Percentiles rank a stretch among this genome's conserved stretches.
Evolutionary conservation across 2,329 filamentous ascomycete species (phyloP).

Genomic region (Stagonosporopsis chrysanthemi): DNA sequence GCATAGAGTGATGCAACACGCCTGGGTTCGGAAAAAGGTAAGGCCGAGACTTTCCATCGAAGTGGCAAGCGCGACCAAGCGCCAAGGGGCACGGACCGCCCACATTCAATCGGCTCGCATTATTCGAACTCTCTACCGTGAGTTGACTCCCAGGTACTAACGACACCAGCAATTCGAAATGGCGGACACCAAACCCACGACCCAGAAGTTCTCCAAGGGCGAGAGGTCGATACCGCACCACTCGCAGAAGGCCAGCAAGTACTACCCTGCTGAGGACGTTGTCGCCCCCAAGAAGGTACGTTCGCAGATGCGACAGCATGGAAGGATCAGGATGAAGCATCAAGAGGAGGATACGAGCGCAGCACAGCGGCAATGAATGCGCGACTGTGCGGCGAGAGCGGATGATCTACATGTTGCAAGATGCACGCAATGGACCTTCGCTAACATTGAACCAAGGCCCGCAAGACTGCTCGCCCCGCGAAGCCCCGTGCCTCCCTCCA

Average conservation of each 20-base stretch:
- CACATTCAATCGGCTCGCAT: constrained; percentile 2
- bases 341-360: constrained; percentile 26
- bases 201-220: constrained; percentile 98
- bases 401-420: constrained; percentile 7
- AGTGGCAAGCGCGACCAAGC: constrained; percentile 1
- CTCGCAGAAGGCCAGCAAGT: constrained; percentile 96
- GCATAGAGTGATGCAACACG: too few species aligned
- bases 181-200: constrained; percentile 64
- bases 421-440: constrained; percentile 23
- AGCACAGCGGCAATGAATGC: constrained; percentile 9
- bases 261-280: constrained; percentile 97
- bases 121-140: constrained; percentile 1
- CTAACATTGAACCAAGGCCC: constrained; percentile 68
- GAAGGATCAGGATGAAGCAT: constrained; percentile 10
- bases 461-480: constrained; percentile 90
- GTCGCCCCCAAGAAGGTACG: constrained; percentile 92
- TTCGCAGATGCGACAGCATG: constrained; percentile 46
- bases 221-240: constrained; percentile 87
- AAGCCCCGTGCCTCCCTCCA: constrained; percentile 87
- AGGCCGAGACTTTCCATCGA: too few species aligned
- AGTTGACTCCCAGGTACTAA: constrained; percentile 30
- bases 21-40: too few species aligned
- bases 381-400: constrained; percentile 15
- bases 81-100: not conserved
- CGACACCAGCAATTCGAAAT: constrained; percentile 65